These are phyloP conservation scores for Candida hungchunana DNA, from an alignment of 805 yeast species.

Conservation along the genomic window DNA sequence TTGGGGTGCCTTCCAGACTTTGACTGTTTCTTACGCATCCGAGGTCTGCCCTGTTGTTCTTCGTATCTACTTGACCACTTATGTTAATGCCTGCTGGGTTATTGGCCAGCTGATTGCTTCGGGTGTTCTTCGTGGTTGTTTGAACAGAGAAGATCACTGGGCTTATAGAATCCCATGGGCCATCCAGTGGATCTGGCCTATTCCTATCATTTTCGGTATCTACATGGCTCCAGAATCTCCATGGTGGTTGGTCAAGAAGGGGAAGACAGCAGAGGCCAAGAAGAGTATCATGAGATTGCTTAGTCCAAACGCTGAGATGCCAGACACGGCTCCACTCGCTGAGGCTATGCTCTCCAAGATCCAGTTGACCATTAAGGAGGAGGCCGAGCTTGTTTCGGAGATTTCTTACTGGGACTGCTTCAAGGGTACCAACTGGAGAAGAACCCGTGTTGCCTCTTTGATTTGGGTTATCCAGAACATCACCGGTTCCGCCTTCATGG, in stretches of 20 bases:
- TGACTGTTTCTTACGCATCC: conserved; percentile 38
- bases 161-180: conserved; percentile 36
- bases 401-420: conserved; percentile 40
- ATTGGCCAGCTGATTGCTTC: conserved; percentile 38
- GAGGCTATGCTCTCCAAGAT: conserved; percentile 32
- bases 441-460: conserved; percentile 38
- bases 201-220: conserved; percentile 30
- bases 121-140: conserved; percentile 24
- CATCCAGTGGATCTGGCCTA: conserved; percentile 25
- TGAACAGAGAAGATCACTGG: conserved; percentile 17
- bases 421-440: conserved; percentile 38
- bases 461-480: conserved; percentile 42
- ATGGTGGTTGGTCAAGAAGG: conserved; percentile 40
- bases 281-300: conserved; percentile 26
- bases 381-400: conserved; percentile 23
- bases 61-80: conserved; percentile 37
- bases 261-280: conserved; percentile 32
- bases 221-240: conserved; percentile 44
- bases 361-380: conserved; percentile 29
- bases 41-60: conserved; percentile 41
- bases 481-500: conserved; percentile 42
- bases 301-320: conserved; percentile 9
- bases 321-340: conserved; percentile 20
- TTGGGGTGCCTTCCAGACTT: conserved; percentile 41
- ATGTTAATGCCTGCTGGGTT: conserved; percentile 37